phyloP scores from a whole-genome alignment of 1,284 basidiomycete species.

The Moesziomyces aphidis region DNA sequence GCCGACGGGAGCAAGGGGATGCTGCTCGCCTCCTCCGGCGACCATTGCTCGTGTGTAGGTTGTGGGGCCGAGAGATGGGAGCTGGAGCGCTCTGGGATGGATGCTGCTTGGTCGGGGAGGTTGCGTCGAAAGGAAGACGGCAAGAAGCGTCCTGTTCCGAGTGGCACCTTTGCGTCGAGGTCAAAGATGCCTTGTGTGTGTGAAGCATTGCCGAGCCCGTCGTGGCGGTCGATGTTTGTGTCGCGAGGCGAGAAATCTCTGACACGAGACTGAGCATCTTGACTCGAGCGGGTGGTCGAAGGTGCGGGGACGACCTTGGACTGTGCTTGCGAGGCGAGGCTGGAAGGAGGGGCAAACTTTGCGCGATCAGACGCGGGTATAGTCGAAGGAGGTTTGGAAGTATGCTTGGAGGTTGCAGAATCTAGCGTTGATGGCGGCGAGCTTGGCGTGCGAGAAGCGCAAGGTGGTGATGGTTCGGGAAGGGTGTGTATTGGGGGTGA shows the following conservation, averaged over 20 bases:
- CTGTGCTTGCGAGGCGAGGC: neutral
- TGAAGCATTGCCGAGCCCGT: constrained; percentile 14
- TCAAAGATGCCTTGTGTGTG: constrained; percentile 32
- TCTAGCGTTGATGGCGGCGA: neutral
- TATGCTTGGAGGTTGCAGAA: neutral
- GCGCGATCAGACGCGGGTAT: neutral
- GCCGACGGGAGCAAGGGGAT: constrained; percentile 25
- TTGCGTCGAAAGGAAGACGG: constrained; percentile 27
- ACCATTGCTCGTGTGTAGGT: constrained; percentile 12
- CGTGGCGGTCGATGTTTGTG: too few relatives aligned
- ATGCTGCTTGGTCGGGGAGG: constrained; percentile 10
- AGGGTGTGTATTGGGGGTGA: neutral
- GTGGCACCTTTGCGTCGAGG: constrained; percentile 37
- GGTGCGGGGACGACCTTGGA: neutral
- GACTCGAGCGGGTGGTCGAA: neutral
- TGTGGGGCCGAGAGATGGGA: constrained; percentile 12
- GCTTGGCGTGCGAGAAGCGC: neutral
- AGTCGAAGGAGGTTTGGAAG: neutral
- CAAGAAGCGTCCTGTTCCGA: constrained; percentile 22
- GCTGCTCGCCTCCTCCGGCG: constrained; percentile 27
- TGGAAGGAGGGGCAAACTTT: neutral
- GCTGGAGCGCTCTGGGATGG: constrained; percentile 38
- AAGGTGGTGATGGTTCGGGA: constrained; percentile 1
- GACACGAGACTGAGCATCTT: too few relatives aligned
- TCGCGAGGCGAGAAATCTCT: too few relatives aligned